phyloP scores from a whole-genome alignment of 2,329 filamentous ascomycete genomes.

The Hypoxylon sp. region DNA sequence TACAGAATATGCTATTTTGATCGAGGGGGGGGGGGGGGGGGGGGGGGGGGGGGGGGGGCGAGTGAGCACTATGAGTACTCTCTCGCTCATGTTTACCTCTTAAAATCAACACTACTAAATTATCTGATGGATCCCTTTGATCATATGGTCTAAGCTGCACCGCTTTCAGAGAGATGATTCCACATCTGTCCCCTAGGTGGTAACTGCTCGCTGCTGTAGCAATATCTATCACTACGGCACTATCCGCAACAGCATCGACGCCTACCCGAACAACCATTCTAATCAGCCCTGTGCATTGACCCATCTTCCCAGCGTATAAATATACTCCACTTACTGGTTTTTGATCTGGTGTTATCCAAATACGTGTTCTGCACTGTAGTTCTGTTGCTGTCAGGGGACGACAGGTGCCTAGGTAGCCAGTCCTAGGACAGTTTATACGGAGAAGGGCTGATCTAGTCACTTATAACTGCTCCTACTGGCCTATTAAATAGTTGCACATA shows the following conservation, averaged over 20 bases:
- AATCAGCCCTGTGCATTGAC: neutral
- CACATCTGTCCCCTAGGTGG: no score
- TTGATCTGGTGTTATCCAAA: neutral
- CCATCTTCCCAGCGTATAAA: neutral
- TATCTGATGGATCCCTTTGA: no score
- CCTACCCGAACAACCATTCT: neutral
- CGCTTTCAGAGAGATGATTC: no score
- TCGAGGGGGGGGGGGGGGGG: no score
- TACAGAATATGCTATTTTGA: no score
- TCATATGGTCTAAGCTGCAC: no score
- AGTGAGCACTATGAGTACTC: no score
- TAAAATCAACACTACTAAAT: no score
- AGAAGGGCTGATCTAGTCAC: neutral
- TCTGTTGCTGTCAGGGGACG: neutral
- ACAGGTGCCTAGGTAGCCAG: neutral
- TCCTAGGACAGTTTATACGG: neutral
- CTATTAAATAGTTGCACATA: neutral
- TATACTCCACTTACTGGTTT: neutral
- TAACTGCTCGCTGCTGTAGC: neutral
- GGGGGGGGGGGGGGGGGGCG: no score
- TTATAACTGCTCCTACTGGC: neutral
- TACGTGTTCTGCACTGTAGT: neutral
- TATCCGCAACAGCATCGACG: neutral
- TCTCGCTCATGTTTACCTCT: no score
- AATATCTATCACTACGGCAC: neutral